Conservation (phyloP, 129 eudicot genomes). For the Escallonia herrerae region DNA sequence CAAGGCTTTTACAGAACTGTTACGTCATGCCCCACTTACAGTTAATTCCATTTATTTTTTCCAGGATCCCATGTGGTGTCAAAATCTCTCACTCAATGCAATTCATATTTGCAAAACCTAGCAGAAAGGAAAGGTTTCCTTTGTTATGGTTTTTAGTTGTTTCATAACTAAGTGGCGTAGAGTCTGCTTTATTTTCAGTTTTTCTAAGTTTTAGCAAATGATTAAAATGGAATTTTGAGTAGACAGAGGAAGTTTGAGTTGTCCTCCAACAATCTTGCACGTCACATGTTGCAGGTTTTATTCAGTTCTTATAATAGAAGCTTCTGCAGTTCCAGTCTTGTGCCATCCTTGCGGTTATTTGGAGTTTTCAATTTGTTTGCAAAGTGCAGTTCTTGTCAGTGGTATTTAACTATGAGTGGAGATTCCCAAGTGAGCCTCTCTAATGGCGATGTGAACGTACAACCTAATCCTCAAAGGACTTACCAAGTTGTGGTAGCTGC, state of each 20-base stretch:
- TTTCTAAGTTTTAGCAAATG: not conserved
- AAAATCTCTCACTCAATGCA: conserved; percentile 4
- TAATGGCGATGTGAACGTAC: conserved; percentile 16
- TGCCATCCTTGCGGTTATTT: conserved; percentile 7
- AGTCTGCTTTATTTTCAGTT: not conserved
- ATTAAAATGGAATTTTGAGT: not conserved
- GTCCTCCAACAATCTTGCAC: not conserved
- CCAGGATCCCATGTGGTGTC: conserved; percentile 14
- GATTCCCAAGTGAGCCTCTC: conserved; percentile 11
- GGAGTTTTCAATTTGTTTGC: conserved; percentile 9
- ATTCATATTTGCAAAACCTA: conserved; percentile 9
- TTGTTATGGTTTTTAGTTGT: not conserved
- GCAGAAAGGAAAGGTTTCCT: conserved; percentile 17
- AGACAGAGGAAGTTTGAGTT: not conserved
- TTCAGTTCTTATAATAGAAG: conserved; percentile 4
- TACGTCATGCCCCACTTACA: not conserved
- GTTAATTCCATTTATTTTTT: conserved; percentile 17
- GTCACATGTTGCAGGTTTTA: conserved; percentile 15
- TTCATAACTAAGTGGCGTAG: not conserved
- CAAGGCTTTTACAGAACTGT: not conserved
- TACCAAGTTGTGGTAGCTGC: conserved; percentile 89
- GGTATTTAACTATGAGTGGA: conserved; percentile 28
- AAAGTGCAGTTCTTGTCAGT: conserved; percentile 8
- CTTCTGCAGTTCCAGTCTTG: conserved; percentile 4
- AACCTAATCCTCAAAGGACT: conserved; percentile 28